These are phyloP conservation scores for Debaryomyces fabryi DNA, from an alignment of 1,139 yeast genomes.

Conservation along the genomic window DNA sequence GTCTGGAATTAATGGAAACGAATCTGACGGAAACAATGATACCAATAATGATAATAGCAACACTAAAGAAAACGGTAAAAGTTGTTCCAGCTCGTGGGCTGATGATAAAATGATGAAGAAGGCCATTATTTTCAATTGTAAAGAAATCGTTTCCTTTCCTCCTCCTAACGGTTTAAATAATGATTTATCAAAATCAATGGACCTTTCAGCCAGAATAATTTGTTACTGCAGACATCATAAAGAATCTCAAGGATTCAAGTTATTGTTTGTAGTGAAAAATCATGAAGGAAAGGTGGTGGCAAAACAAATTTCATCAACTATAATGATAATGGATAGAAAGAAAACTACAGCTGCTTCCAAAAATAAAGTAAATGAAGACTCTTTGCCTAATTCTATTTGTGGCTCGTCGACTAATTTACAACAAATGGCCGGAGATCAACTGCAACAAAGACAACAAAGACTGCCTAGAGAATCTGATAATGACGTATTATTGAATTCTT, in stretches of 20 bases:
- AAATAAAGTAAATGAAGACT: conserved; percentile 12
- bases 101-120: conserved; percentile 72
- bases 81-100: conserved; percentile 67
- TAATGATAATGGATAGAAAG: conserved; percentile 93
- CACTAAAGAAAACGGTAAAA: conserved; percentile 29
- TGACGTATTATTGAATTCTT: conserved; percentile 9
- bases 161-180: conserved; percentile 53
- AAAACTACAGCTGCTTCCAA: conserved; percentile 43
- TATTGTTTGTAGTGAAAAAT: conserved; percentile 72
- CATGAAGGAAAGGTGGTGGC: conserved; percentile 65
- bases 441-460: conserved; percentile 11
- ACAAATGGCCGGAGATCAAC: conserved; percentile 9
- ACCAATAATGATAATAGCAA: conserved; percentile 15
- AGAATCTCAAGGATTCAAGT: conserved; percentile 76
- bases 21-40: conserved; percentile 12
- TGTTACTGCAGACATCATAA: conserved; percentile 96
- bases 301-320: conserved; percentile 68
- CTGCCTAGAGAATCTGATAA: conserved; percentile 13
- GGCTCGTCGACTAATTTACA: conserved; percentile 27
- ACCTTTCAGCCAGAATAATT: conserved; percentile 82
- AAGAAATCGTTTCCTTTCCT: conserved; percentile 79
- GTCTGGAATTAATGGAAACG: conserved; percentile 48
- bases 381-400: conserved; percentile 24
- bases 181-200: conserved; percentile 51
- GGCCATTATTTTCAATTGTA: conserved; percentile 87